These are phyloP conservation scores for Lepiota venenata DNA, from an alignment of 768 basidiomycete genomes.

Conservation along the genomic window DNA sequence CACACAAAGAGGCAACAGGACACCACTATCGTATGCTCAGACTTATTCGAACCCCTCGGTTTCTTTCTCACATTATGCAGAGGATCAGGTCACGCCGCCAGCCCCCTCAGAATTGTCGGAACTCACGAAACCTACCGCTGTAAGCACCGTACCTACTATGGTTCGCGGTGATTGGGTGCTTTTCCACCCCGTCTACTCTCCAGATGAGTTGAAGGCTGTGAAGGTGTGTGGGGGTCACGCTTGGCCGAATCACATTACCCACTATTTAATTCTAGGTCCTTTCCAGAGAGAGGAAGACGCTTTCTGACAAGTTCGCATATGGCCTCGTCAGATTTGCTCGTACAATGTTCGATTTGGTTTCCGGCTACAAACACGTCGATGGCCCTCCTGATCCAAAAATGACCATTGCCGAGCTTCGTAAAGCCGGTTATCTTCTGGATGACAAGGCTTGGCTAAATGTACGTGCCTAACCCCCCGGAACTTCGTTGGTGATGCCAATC, in stretches of 20 bases:
- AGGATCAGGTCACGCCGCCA: background rate
- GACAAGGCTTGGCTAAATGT: slow-evolving; percentile 77
- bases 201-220: slow-evolving; percentile 68
- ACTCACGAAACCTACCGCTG: slow-evolving; percentile 41
- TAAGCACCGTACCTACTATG: slow-evolving; percentile 52
- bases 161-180: slow-evolving; percentile 84
- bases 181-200: slow-evolving; percentile 89
- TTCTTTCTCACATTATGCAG: background rate
- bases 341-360: slow-evolving; percentile 77
- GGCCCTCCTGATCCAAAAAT: slow-evolving; percentile 61
- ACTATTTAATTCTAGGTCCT: slow-evolving; percentile 50
- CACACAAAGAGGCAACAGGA: slow-evolving; percentile 15
- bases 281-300: slow-evolving; percentile 56
- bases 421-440: slow-evolving; percentile 69
- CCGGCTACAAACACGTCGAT: slow-evolving; percentile 77
- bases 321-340: slow-evolving; percentile 58
- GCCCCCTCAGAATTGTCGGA: background rate
- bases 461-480: slow-evolving; percentile 19
- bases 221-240: slow-evolving; percentile 38
- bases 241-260: background rate
- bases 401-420: slow-evolving; percentile 69
- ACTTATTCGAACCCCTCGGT: background rate
- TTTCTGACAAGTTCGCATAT: slow-evolving; percentile 72
- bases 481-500: background rate
- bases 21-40: slow-evolving; percentile 12